Evolutionary conservation across 2,329 filamentous ascomycete genomes (phyloP), one percentile per base, ranked within the genome.

Genomic region (Fusarium redolens): DNA sequence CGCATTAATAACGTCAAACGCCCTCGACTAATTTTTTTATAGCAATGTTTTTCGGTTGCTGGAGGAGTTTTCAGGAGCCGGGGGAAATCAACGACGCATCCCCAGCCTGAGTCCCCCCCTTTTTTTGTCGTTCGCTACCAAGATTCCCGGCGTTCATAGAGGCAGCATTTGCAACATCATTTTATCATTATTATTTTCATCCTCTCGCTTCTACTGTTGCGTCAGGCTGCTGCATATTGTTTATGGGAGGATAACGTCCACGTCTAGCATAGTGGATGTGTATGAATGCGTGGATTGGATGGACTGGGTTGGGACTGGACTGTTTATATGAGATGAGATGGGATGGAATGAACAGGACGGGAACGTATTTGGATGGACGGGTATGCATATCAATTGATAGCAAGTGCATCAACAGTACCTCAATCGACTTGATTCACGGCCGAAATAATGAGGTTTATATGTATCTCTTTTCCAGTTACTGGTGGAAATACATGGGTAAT

Each of bases 61-160:
- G 51, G 64, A 60, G 69, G 43, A 63, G 44, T 61, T 71, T 71
- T 60, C 52, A n/a, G 57, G 57, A 63, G 40, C 18, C 35, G 7
- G 22, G 52, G 48, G 48, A 54, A 33, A 28, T 45, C 38, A 50
- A 47, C 22, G 33, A 45, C 45, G 38, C 30, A 43, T 30, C 47
- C 65, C 51, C 51, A 28, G 40, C 50, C 62, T 25, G 58, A 37
- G 41, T 18, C 33, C 59, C 61, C 50, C 30, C 44, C 41, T 13
- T 52, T 65, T 61, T 69, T 58, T 72, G 65, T 74, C 72, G 54
- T 74, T 74, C 72, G 71, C 44, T 74, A 72, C 45, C 57, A 74
- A 74, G 33, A 69, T 74, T 72, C 68, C 71, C 68, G 72, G 72
- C 71, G 72, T 74, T 73, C 61, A 69, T 72, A 74, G 68, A 74